Base-by-base conservation (phyloP, 345 rosid genomes). In the Gossypium bickii region DNA sequence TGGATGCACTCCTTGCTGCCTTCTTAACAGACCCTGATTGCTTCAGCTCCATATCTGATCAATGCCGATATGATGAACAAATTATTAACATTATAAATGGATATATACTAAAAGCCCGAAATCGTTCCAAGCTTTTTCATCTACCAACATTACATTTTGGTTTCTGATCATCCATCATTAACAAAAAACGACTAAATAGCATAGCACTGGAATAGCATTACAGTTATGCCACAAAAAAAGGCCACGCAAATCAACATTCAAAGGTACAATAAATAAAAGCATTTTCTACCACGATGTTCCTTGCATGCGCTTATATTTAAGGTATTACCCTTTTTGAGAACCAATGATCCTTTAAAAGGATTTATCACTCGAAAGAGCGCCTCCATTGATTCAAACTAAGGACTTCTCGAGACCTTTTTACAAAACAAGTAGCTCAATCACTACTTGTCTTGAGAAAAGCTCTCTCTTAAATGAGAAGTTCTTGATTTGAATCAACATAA, bases 1-100 rank as follows among this genome's bases (percentile, higher is more conserved):
- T 88, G 63, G 98, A 94, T 79, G 92, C 88, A 74, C 56, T 86
- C 29, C 84, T 78, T 56, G 89, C 88, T 70, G 83, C 87, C 85
- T 87, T 87, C 87, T 81, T 93, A 25, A 90, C 69, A 67, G 97
- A 89, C 17, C 86, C 93, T 11, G 41, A 34, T 34, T 34, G 41
- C 41, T 34, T 34, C 41, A 34, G 41, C 41, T 86, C 88, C 76
- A 76, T 74, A 49, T 84, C 93, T 20, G 62, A 34, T 34, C 67
- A 76, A 29, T 12, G 60, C 73, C 27, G 78, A 57, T 41, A 55
- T 47, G 70, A 79, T 10, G 34, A 74, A 70, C 48, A 25, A 18
- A 58, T n/a, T 2, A 43, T 48, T 41, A 63, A 18, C 62, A 55
- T 55, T 24, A 16, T 2, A 68, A 49, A 48, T 24, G 2, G 13